Conservation (phyloP, 2,329 filamentous ascomycete species). For the Fusarium lateritium region DNA sequence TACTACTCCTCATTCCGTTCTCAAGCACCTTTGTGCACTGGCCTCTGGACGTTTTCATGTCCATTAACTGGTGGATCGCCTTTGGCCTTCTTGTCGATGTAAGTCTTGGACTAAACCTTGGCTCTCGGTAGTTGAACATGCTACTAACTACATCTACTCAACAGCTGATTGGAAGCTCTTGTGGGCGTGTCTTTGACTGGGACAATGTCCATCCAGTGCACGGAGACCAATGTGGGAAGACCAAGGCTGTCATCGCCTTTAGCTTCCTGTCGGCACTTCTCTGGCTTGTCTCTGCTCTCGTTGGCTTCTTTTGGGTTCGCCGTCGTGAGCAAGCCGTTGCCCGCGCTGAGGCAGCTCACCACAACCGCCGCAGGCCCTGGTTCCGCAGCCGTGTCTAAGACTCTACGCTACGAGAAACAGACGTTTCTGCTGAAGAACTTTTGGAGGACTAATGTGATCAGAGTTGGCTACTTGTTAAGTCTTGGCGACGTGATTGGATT, state of each 20-base stretch:
- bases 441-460: slow-evolving; percentile 7
- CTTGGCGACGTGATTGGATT: slow-evolving; percentile 27
- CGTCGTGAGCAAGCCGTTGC: slow-evolving; percentile 56
- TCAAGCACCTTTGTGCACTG: slow-evolving; percentile 77
- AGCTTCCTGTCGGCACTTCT: slow-evolving; percentile 78
- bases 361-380: slow-evolving; percentile 56
- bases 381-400: slow-evolving; percentile 61
- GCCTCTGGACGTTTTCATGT: slow-evolving; percentile 79
- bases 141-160: slow-evolving; percentile 20
- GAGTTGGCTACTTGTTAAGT: slow-evolving; percentile 15
- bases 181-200: slow-evolving; percentile 74
- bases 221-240: slow-evolving; percentile 72
- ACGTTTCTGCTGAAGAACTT: slow-evolving; percentile 22
- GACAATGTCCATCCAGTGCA: slow-evolving; percentile 62
- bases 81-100: slow-evolving; percentile 77
- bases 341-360: slow-evolving; percentile 48
- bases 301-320: slow-evolving; percentile 70
- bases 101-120: slow-evolving; percentile 51
- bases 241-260: slow-evolving; percentile 81
- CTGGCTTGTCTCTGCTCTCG: slow-evolving; percentile 76
- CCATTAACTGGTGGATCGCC: slow-evolving; percentile 77
- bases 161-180: slow-evolving; percentile 62
- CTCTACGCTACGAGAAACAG: not conserved
- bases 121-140: slow-evolving; percentile 4
- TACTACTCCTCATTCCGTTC: slow-evolving; percentile 82